A percentile compares a stretch with the other conserved stretches of the same genome.
Conservation (phyloP, 1,139 yeast genomes). For the Torulaspora pretoriensis region DNA sequence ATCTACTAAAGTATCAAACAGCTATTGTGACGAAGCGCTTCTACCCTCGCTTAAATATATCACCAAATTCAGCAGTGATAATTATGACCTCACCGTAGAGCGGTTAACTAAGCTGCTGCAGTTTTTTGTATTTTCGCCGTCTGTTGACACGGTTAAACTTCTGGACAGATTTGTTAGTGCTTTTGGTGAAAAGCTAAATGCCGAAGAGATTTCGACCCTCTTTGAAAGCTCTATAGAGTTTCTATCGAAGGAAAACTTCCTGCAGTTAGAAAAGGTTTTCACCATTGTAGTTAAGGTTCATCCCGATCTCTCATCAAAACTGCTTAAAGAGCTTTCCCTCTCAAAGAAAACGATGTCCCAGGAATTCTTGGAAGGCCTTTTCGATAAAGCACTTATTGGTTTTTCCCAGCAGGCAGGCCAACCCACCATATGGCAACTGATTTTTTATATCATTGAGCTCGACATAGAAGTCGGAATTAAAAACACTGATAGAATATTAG, state of each 20-base stretch:
- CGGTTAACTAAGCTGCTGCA: slow-evolving; percentile 16
- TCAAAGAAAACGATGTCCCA: slow-evolving; percentile 49
- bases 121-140: slow-evolving; percentile 20
- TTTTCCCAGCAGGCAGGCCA: slow-evolving; percentile 17
- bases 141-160: slow-evolving; percentile 17
- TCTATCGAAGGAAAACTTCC: slow-evolving; percentile 30
- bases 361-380: slow-evolving; percentile 41
- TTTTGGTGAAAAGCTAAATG: slow-evolving; percentile 12
- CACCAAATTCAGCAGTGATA: slow-evolving; percentile 4
- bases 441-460: slow-evolving; percentile 44
- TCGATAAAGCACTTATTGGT: slow-evolving; percentile 26
- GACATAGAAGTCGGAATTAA: slow-evolving; percentile 51
- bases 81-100: slow-evolving; percentile 1
- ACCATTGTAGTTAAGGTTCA: slow-evolving; percentile 38
- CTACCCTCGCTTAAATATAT: slow-evolving; percentile 26
- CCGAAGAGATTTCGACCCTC: slow-evolving; percentile 17
- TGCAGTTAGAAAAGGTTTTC: slow-evolving; percentile 43
- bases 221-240: slow-evolving; percentile 26
- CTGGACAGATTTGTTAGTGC: slow-evolving; percentile 23
- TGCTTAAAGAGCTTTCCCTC: slow-evolving; percentile 41
- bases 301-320: slow-evolving; percentile 39
- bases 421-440: slow-evolving; percentile 41
- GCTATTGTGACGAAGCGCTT: slow-evolving; percentile 23
- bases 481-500: slow-evolving; percentile 36
- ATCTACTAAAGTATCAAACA: slow-evolving; percentile 18